Base-by-base conservation (phyloP, 345 rosid species). In the Arabis alpina region DNA sequence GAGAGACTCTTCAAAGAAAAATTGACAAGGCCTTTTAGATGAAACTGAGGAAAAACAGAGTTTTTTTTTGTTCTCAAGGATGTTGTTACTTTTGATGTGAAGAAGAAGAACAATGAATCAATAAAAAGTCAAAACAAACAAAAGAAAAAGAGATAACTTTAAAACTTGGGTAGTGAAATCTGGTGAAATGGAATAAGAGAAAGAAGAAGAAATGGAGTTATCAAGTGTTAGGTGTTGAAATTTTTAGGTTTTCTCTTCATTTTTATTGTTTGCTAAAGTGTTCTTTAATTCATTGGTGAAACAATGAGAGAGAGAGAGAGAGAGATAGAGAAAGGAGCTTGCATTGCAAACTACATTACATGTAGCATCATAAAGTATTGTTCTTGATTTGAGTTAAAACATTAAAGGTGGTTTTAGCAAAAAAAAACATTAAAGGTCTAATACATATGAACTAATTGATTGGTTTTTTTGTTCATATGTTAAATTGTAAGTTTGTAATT, bases 221-320 rank as follows among this genome's bases (percentile, higher is more conserved):
- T 90, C 97, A 84, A 70, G 87, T 42, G 87, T 82, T 88, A 73
- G 98, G 93, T 92, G 85, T 76, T 74, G 79, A 81, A 81, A 24
- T 0, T 59, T 74, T 51, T 8, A 64, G 19, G 9, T 55, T 28
- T 41, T 14, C 48, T 37, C n/a, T 14, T n/a, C 2, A 30, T 3
- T 8, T 16, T 49, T 6, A 5, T 34, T 32, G 36, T 34, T 16
- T 15, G 1, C 25, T 28, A 28, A 16, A 45, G 27, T 49, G 3
- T 39, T 54, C 28, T 73, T 58, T 59, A 16, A 59, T 41, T 28
- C n/a, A 56, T 37, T 45, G 58, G 71, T 61, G 73, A 23, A 6
- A 53, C 28, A 44, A 16, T 16, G 11, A 54, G 30, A 64, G 51
- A 65, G 0, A 53, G 41, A 44, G 12, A 30, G 11, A 54, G 30